A percentile compares a stretch with the other conserved stretches of the same genome.
Evolutionary conservation across 2,329 filamentous ascomycete species (phyloP).

Genomic region (Thielaviopsis ethacetica): DNA sequence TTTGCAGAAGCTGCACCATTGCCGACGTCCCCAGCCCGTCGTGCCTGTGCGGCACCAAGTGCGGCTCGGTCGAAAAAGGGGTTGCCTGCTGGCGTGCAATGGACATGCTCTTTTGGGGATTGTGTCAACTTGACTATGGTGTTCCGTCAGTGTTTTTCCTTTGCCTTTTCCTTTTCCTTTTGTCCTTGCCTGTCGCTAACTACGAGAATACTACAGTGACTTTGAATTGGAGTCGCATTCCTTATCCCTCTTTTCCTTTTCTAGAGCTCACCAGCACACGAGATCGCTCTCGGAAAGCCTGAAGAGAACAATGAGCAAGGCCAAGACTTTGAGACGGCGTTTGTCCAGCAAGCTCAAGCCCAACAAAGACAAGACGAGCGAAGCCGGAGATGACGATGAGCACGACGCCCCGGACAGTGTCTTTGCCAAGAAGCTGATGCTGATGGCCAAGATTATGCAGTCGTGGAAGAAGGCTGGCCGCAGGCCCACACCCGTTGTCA

Average conservation of each 20-base stretch:
- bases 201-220: too few species aligned
- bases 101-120: neutral
- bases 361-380: too few species aligned
- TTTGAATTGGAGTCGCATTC: too few species aligned
- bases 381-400: too few species aligned
- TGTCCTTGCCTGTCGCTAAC: too few species aligned
- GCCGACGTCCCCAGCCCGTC: neutral
- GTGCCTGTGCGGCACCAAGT: neutral
- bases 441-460: constrained; percentile 1
- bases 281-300: too few species aligned
- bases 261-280: too few species aligned
- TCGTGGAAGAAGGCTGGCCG: neutral
- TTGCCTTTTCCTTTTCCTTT: neutral
- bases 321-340: too few species aligned
- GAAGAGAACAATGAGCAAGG: too few species aligned
- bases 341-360: too few species aligned
- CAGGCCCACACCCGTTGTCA: neutral
- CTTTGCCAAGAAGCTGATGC: neutral
- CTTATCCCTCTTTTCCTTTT: too few species aligned
- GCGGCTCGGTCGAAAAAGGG: neutral
- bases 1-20: neutral
- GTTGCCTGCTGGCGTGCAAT: neutral
- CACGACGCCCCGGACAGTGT: neutral
- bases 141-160: neutral
- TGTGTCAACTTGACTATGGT: neutral